Percentiles rank a stretch among this genome's conserved stretches.
phyloP scores from a whole-genome alignment of 1,139 yeast species.

The Groenewaldozyma auringiensis region DNA sequence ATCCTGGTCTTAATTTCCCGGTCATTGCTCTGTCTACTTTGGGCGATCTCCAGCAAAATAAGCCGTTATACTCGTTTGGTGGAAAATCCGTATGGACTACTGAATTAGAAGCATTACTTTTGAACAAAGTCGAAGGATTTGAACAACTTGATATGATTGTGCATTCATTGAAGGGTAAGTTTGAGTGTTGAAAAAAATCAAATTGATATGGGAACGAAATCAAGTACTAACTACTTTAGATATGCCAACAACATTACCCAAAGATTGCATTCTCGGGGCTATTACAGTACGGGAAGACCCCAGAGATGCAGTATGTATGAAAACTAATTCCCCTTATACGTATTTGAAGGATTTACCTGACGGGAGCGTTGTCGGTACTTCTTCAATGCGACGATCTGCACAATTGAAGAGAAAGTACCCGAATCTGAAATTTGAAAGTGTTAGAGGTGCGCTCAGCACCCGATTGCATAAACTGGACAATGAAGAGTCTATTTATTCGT shows the following conservation, averaged over 20 bases:
- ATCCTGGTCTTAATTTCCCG: constrained; percentile 58
- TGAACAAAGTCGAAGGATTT: constrained; percentile 47
- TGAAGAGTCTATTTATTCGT: constrained; percentile 55
- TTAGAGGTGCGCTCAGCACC: constrained; percentile 84
- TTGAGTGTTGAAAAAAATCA: no score
- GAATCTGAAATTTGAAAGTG: constrained; percentile 57
- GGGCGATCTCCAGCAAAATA: constrained; percentile 80
- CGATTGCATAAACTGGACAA: constrained; percentile 72
- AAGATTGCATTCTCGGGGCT: constrained; percentile 83
- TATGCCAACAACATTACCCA: constrained; percentile 89
- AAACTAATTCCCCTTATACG: constrained; percentile 53
- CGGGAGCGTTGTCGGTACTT: constrained; percentile 87
- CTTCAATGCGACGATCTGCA: constrained; percentile 89
- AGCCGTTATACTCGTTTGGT: constrained; percentile 88
- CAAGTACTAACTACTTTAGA: no score
- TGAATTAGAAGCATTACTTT: constrained; percentile 74
- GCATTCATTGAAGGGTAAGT: constrained; percentile 60
- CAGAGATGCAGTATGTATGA: constrained; percentile 88
- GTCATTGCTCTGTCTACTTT: constrained; percentile 76
- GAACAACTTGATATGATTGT: constrained; percentile 81
- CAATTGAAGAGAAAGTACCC: constrained; percentile 56
- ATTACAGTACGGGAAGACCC: constrained; percentile 84
- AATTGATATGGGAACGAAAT: no score
- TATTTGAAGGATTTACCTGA: constrained; percentile 65
- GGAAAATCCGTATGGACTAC: constrained; percentile 96